Base-by-base conservation (phyloP, 2,329 filamentous ascomycete genomes). In the Botryosphaeria dothidea region DNA sequence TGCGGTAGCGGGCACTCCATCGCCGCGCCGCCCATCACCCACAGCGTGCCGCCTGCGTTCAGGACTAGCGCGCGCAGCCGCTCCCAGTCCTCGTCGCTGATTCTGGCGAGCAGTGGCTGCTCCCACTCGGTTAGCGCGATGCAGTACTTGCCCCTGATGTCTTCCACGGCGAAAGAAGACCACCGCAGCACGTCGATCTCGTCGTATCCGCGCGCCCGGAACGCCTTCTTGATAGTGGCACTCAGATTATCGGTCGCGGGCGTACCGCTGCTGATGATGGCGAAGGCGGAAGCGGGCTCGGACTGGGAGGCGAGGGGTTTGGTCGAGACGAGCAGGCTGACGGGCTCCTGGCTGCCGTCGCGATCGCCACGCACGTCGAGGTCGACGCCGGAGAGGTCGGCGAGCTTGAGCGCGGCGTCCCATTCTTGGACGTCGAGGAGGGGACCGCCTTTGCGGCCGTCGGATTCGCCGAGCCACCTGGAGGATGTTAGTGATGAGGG, bases 391-490 rank as follows among this genome's bases (percentile, higher is more conserved):
- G 23, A 23, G 45, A 64, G 57, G n/a, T 27, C 51, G 8, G 49
- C 29, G 17, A 48, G 23, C 23, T 36, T 23, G 17, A 64, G 62
- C 23, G 31, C 29, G 15, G 23, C 49, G 27, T 64, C 31, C 62
- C 62, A 64, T 36, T 64, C 36, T 8, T 27, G 21, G 3, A 21
- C 27, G 19, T 25, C 21, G 36, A 64, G 21, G 13, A 27, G 17
- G 11, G 78, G 78, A 4, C 69, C 72, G 3, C 69, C 43, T 0
- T 41, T 56, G 31, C 73, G 69, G 1, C 74, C 75, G 52, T 77
- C 75, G 1, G 75, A 69, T 1, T 51, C 67, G n/a, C 71, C 71
- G 8, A 65, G 34, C 77, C 77, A 79, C 43, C 43, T 46, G 43
- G n/a, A 6, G 21, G 7, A 23, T 46, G n/a, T 46, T n/a, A 41